Conservation (phyloP, 2,329 filamentous ascomycete species). For the Coniochaeta sp. region DNA sequence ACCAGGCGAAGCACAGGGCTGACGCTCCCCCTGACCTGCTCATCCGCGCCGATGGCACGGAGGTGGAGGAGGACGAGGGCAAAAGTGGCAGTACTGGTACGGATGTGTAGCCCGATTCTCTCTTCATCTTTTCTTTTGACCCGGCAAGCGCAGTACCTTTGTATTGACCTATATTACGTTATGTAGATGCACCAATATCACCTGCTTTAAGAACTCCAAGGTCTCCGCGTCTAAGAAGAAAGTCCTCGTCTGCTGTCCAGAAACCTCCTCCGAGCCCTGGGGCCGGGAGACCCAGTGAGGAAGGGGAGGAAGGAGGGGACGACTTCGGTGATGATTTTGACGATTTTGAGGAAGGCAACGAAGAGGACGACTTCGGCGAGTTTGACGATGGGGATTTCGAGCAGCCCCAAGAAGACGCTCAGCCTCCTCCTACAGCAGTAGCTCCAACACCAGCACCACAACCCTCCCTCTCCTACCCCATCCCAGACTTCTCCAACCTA, state of each 20-base stretch:
- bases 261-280: slow-evolving; percentile 15
- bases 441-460: neutral
- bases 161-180: slow-evolving; percentile 14
- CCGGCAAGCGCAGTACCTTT: slow-evolving; percentile 7
- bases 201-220: slow-evolving; percentile 20
- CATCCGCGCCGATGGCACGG: slow-evolving; percentile 34
- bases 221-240: slow-evolving; percentile 22
- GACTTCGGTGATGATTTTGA: slow-evolving; percentile 55
- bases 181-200: slow-evolving; percentile 30
- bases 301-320: slow-evolving; percentile 26
- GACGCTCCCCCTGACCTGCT: slow-evolving; percentile 48
- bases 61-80: slow-evolving; percentile 18
- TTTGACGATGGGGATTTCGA: slow-evolving; percentile 67
- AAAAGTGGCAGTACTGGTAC: slow-evolving; percentile 25
- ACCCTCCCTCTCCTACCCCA: slow-evolving; percentile 26
- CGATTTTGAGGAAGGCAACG: slow-evolving; percentile 53
- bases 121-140: slow-evolving; percentile 8
- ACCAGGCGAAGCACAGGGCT: slow-evolving; percentile 36
- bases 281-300: too few relatives aligned
- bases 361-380: slow-evolving; percentile 54
- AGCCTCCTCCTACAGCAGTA: slow-evolving; percentile 1
- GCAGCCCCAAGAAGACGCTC: slow-evolving; percentile 23
- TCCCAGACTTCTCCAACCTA: slow-evolving; percentile 60
- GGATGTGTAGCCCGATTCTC: slow-evolving; percentile 22
- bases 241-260: slow-evolving; percentile 16